Conservation (phyloP, 306 rosid genomes). For the Corylus americana region DNA sequence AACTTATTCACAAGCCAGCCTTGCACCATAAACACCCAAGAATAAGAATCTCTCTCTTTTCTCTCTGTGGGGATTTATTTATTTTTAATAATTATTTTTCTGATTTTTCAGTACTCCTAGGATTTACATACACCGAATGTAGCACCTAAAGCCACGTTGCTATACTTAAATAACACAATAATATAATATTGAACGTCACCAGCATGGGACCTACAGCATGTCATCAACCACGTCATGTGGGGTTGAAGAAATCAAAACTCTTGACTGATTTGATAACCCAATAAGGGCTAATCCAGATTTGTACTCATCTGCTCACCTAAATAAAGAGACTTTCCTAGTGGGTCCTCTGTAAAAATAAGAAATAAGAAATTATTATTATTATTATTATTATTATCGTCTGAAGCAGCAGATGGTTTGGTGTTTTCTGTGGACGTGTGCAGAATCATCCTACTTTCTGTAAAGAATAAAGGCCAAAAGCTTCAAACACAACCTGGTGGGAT, state of each 20-base stretch:
- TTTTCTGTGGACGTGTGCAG: conserved; percentile 4
- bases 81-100: no score
- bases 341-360: no score
- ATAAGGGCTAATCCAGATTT: neutral
- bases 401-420: neutral
- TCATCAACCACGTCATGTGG: conserved; percentile 19
- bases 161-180: neutral
- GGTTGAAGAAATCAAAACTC: neutral
- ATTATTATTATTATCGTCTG: no score
- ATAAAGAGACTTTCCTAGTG: neutral
- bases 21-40: no score
- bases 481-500: conserved; percentile 19
- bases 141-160: neutral
- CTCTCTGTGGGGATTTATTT: neutral
- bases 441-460: neutral
- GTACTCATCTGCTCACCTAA: neutral
- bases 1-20: no score
- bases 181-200: neutral
- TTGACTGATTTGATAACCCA: neutral
- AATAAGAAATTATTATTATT: no score
- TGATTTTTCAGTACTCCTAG: neutral
- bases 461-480: conserved; percentile 16
- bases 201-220: neutral
- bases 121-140: neutral
- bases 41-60: neutral